phyloP scores from a whole-genome alignment of 2,329 filamentous ascomycete genomes.

The Hypomyces perniciosus region DNA sequence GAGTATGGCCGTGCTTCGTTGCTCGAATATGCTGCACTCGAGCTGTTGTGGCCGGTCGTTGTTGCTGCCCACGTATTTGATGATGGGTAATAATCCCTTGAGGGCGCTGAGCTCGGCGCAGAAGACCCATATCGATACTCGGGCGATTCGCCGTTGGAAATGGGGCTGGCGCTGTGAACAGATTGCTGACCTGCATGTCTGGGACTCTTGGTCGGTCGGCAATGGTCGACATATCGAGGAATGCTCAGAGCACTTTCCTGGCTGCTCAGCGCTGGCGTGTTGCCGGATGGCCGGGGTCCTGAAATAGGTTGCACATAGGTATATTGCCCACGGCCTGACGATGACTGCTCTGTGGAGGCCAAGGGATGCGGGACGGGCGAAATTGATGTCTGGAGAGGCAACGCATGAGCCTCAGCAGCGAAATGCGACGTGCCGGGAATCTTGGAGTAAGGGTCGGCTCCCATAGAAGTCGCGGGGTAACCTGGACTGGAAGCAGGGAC shows the following conservation, averaged over 20 bases:
- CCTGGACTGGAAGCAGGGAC: conserved; percentile 41
- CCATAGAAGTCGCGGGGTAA: conserved; percentile 48
- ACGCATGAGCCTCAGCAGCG: conserved; percentile 46
- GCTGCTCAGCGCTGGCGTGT: conserved; percentile 27
- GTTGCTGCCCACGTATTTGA: conserved; percentile 48
- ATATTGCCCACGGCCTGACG: conserved; percentile 46
- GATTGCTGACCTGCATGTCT: conserved; percentile 50
- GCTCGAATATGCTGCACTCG: conserved; percentile 40
- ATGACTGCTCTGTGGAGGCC: conserved; percentile 41
- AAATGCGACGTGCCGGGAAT: conserved; percentile 43
- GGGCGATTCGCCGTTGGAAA: conserved; percentile 43
- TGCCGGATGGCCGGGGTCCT: conserved; percentile 44
- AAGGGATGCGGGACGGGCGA: conserved; percentile 48
- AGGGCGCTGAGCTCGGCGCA: conserved; percentile 20
- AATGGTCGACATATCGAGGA: conserved; percentile 53
- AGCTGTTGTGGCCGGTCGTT: conserved; percentile 40
- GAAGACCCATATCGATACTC: conserved; percentile 53
- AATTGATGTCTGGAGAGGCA: conserved; percentile 49
- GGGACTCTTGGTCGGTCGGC: conserved; percentile 51
- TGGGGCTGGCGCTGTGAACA: conserved; percentile 43
- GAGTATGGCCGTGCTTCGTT: conserved; percentile 44
- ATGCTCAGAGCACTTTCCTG: conserved; percentile 45
- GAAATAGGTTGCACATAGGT: conserved; percentile 48
- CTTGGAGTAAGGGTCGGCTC: conserved; percentile 47
- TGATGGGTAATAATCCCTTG: conserved; percentile 50